Evolutionary conservation across 306 rosid species (phyloP).

Genomic region (Medicago arabica): DNA sequence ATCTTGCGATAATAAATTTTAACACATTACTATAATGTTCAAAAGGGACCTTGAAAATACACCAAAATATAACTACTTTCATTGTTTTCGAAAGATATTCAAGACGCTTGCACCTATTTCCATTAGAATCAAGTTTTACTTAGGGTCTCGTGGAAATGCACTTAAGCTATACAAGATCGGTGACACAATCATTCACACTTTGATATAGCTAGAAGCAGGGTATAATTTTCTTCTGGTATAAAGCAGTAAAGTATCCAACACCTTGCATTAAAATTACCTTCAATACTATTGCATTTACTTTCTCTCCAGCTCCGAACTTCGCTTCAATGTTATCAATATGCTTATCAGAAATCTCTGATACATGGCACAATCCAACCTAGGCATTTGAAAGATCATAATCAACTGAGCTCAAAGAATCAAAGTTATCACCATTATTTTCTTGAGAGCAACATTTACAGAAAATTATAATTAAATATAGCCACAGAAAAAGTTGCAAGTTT

Average conservation of each 20-base stretch:
- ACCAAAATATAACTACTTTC: constrained; percentile 20
- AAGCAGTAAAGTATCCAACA: constrained; percentile 25
- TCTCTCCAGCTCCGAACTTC: constrained; percentile 73
- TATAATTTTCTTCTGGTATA: neutral
- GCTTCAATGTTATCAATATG: constrained; percentile 62
- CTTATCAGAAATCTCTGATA: constrained; percentile 81
- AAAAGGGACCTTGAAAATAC: constrained; percentile 7
- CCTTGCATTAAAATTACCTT: constrained; percentile 60
- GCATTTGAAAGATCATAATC: constrained; percentile 31
- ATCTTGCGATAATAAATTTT: constrained; percentile 17
- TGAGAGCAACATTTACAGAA: neutral
- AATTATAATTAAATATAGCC: constrained; percentile 4
- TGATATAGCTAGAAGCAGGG: neutral
- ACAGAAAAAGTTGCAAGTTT: constrained; percentile 9
- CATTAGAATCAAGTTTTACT: constrained; percentile 5
- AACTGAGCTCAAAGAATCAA: constrained; percentile 31
- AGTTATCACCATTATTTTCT: neutral
- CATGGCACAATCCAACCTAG: constrained; percentile 93
- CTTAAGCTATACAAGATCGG: neutral
- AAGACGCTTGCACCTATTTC: constrained; percentile 10
- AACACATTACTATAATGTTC: neutral
- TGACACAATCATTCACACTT: constrained; percentile 13
- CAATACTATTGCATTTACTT: constrained; percentile 74
- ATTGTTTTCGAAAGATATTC: constrained; percentile 11
- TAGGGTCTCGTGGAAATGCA: neutral